Conservation (phyloP, 352 stramenopile species). For the Pythium biforme region DNA sequence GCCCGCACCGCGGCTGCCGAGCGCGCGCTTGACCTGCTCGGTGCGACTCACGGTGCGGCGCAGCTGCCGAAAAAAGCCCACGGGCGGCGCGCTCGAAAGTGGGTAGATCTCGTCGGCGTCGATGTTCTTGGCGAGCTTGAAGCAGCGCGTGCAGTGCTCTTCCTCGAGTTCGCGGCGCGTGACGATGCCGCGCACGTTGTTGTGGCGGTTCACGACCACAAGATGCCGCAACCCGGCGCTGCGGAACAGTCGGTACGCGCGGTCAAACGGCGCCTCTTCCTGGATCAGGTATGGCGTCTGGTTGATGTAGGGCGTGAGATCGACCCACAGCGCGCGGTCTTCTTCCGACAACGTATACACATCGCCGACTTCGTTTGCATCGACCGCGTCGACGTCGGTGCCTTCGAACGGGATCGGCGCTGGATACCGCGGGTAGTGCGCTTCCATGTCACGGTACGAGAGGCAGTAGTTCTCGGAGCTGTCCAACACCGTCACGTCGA, state of each 20-base stretch:
- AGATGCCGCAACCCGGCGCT: conserved; percentile 96
- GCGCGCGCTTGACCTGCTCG: conserved; percentile 73
- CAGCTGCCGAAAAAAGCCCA: conserved; percentile 66
- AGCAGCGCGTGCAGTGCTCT: conserved; percentile 76
- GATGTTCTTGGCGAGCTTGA: conserved; percentile 72
- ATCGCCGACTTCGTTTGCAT: conserved; percentile 18
- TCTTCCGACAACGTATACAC: conserved; percentile 63
- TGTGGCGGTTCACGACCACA: conserved; percentile 90
- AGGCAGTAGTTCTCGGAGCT: conserved; percentile 42
- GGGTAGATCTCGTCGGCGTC: conserved; percentile 73
- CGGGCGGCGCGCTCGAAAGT: conserved; percentile 45
- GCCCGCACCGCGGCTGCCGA: conserved; percentile 29
- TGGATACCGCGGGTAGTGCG: conserved; percentile 80
- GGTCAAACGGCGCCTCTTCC: conserved; percentile 92
- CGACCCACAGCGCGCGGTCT: conserved; percentile 91
- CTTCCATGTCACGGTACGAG: conserved; percentile 83
- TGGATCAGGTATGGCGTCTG: conserved; percentile 96
- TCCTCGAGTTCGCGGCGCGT: conserved; percentile 82
- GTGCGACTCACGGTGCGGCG: conserved; percentile 59
- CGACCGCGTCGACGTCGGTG: conserved; percentile 33
- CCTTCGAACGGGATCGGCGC: conserved; percentile 44
- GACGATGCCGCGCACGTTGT: conserved; percentile 90
- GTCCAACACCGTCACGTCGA: conserved; percentile 19
- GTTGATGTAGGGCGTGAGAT: conserved; percentile 97
- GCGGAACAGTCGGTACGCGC: conserved; percentile 96